phyloP scores from a whole-genome alignment of 352 stramenopile species.

The Globisporangium sylvaticum region DNA sequence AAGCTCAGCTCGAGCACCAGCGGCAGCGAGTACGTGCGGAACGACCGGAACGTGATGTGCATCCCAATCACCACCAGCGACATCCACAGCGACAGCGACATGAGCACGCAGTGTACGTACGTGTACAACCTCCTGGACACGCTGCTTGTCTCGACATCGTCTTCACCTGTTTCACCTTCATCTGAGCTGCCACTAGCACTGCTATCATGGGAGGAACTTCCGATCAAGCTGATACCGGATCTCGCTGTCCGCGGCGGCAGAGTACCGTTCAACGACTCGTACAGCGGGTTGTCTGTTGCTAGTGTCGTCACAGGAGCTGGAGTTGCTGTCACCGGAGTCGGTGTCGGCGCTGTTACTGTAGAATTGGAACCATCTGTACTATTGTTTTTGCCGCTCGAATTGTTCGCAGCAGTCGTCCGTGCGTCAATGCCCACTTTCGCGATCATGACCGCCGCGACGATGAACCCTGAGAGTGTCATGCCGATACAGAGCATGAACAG shows the following conservation, averaged over 20 bases:
- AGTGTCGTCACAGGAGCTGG: constrained; percentile 13
- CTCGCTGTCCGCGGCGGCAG: constrained; percentile 14
- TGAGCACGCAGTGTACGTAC: constrained; percentile 70
- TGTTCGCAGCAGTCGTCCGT: constrained; percentile 16
- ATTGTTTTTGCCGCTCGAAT: constrained; percentile 11
- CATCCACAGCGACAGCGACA: constrained; percentile 74
- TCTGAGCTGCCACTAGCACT: neutral
- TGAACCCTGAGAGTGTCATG: constrained; percentile 55
- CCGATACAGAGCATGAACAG: constrained; percentile 56
- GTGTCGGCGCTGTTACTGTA: constrained; percentile 1
- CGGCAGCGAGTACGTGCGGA: constrained; percentile 68
- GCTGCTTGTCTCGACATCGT: constrained; percentile 3
- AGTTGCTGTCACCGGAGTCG: constrained; percentile 4
- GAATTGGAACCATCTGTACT: constrained; percentile 5
- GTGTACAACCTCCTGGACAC: constrained; percentile 40
- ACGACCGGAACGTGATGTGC: constrained; percentile 69
- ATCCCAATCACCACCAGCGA: constrained; percentile 73
- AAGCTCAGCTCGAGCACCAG: constrained; percentile 66
- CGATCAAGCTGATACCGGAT: constrained; percentile 20
- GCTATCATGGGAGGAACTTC: neutral
- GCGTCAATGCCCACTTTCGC: constrained; percentile 40
- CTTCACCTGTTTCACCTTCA: neutral
- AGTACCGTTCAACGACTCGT: constrained; percentile 17
- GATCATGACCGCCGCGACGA: constrained; percentile 56
- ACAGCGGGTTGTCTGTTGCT: constrained; percentile 12